Evolutionary conservation across 2,329 filamentous ascomycete species (phyloP).

Genomic region (Hypoxylon sp.): DNA sequence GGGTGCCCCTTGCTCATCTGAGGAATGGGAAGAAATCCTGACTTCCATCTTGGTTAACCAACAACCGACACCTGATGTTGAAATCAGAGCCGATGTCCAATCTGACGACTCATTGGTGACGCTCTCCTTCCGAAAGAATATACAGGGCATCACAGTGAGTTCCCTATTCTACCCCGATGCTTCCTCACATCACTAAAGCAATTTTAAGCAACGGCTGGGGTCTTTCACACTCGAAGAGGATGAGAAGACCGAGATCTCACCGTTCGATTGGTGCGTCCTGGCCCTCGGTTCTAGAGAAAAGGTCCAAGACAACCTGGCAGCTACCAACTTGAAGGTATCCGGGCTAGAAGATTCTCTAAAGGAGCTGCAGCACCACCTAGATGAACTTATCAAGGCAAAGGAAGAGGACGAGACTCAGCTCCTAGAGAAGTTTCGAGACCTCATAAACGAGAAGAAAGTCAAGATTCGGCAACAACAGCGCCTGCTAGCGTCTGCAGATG

Average conservation of each 20-base stretch:
- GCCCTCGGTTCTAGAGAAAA: conserved; percentile 59
- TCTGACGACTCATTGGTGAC: conserved; percentile 59
- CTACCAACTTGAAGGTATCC: conserved; percentile 54
- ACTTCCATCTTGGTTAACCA: conserved; percentile 61
- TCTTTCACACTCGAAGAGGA: conserved; percentile 64
- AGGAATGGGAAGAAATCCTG: conserved; percentile 74
- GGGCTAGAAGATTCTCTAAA: conserved; percentile 63
- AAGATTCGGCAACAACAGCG: conserved; percentile 79
- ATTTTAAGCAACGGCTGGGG: conserved; percentile 71
- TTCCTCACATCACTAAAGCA: conserved; percentile 17
- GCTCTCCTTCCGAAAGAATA: conserved; percentile 70
- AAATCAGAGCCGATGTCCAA: conserved; percentile 66
- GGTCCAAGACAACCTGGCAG: conserved; percentile 54
- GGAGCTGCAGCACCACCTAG: conserved; percentile 68
- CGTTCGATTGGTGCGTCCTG: conserved; percentile 74
- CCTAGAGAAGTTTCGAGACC: conserved; percentile 71
- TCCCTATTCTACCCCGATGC: conserved; percentile 12
- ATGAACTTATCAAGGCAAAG: conserved; percentile 72
- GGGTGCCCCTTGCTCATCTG: conserved; percentile 62
- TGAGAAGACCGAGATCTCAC: conserved; percentile 63
- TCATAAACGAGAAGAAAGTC: conserved; percentile 81
- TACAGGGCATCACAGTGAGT: conserved; percentile 73
- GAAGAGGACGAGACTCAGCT: conserved; percentile 71
- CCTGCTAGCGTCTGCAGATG: conserved; percentile 59
- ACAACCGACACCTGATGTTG: conserved; percentile 60